Evolutionary conservation across 805 yeast species (phyloP).

Genomic region (Teunomyces cretensis): DNA sequence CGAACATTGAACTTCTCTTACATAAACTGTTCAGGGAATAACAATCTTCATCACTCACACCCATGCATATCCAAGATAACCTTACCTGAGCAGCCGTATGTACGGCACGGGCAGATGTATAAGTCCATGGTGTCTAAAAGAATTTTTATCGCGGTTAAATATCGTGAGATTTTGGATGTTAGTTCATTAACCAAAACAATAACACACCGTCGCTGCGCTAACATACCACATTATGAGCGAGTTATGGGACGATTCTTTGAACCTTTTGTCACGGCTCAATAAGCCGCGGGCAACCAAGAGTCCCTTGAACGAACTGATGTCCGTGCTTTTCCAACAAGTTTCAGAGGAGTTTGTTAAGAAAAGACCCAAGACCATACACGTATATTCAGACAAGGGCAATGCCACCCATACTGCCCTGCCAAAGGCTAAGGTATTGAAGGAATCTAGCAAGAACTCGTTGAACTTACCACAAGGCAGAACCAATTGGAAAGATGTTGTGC

Average conservation of each 20-base stretch:
- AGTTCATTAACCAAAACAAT: neutral
- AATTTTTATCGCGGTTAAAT: neutral
- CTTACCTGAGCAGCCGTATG: neutral
- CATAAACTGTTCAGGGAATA: neutral
- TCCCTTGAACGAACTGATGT: neutral
- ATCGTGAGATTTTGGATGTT: neutral
- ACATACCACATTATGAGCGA: neutral
- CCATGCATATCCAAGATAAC: slow-evolving; percentile 1
- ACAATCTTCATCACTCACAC: neutral
- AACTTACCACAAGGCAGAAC: neutral
- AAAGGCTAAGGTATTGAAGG: neutral
- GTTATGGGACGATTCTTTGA: neutral
- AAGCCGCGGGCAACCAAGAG: neutral
- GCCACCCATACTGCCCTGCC: neutral
- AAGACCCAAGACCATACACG: neutral
- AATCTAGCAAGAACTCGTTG: neutral
- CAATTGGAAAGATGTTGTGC: neutral
- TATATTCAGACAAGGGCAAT: neutral
- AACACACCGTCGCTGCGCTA: neutral
- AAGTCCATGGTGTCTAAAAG: neutral
- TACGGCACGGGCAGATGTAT: neutral
- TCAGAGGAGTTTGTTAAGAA: neutral
- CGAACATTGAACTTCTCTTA: neutral
- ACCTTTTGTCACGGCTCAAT: neutral
- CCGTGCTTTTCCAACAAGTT: neutral